Base-by-base conservation (phyloP, 345 rosid species). In the Boechera divaricarpa region DNA sequence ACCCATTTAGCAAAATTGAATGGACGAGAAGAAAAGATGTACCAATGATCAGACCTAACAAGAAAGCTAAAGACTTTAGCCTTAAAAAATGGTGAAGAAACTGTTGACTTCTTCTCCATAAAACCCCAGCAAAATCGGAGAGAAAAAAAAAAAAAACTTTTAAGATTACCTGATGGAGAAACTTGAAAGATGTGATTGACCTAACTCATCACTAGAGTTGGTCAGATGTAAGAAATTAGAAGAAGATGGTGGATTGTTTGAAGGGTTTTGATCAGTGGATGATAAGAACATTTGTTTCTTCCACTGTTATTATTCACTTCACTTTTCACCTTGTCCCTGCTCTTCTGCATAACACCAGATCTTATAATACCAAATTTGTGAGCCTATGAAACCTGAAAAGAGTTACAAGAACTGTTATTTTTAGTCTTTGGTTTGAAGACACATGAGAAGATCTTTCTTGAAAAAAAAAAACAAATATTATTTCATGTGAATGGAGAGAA, bases 141-240 rank as follows among this genome's bases (percentile, higher is more conserved):
- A 39, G 9, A 0, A 5, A 16, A 4, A 10, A 35, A 26, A 12
- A 3, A 5, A 15, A 7, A 4, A 4, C 5, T 2, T 47, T 18
- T 0, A 41, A 38, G 55, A 73, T 76, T 83, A 94, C 98, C 98
- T 90, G 82, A 93, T 90, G 76, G 96, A 91, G 90, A 93, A 93
- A 52, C 53, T 85, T 33, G 92, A 84, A 73, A 69, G 86, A 67
- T 79, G 73, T 60, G 76, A 45, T 57, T 69, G 79, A 74, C 61
- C 69, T 53, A 63, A 76, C 70, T 76, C 81, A 79, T 70, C 29
- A 31, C 28, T 31, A 42, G 73, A 59, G 35, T 52, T 61, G 35
- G 42, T 67, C 59, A 79, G 69, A 62, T 73, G 73, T 52, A 67
- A 58, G 63, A 57, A 77, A 63, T 0, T 59, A 24, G 70, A 80